These are phyloP conservation scores for Stagonosporopsis rhizophila DNA, from an alignment of 2,329 filamentous ascomycete species.

Conservation along the genomic window DNA sequence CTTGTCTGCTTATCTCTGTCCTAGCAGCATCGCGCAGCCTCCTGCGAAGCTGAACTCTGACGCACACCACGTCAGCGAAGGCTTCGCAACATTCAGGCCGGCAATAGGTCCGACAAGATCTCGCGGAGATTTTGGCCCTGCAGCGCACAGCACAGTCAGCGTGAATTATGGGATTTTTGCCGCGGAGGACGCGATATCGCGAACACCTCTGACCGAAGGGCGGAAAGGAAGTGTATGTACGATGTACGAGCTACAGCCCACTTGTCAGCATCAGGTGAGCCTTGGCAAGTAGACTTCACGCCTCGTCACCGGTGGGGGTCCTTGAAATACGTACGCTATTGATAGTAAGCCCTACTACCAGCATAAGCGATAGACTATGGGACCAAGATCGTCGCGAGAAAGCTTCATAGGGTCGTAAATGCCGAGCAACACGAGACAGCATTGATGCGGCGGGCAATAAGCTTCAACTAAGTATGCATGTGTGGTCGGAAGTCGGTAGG, in stretches of 20 bases:
- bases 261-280: slow-evolving; percentile 11
- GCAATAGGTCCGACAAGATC: background rate
- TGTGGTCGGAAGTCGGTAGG: background rate
- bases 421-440: background rate
- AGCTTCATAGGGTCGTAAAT: background rate
- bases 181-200: background rate
- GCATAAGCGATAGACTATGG: slow-evolving; percentile 5
- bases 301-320: background rate
- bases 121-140: slow-evolving; percentile 2
- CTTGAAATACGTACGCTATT: background rate
- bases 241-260: slow-evolving; percentile 5
- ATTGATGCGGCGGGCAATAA: background rate
- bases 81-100: background rate
- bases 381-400: slow-evolving; percentile 1
- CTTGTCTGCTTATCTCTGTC: background rate
- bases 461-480: background rate
- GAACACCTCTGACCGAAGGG: background rate
- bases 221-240: background rate
- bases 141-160: slow-evolving; percentile 15
- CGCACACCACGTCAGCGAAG: slow-evolving; percentile 8
- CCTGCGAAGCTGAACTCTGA: slow-evolving; percentile 2
- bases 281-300: slow-evolving; percentile 3
- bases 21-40: slow-evolving; percentile 1
- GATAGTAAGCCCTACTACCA: slow-evolving; percentile 8
- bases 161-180: slow-evolving; percentile 1